Conservation (phyloP, 441 rosid genomes). For the Croton setiger region DNA sequence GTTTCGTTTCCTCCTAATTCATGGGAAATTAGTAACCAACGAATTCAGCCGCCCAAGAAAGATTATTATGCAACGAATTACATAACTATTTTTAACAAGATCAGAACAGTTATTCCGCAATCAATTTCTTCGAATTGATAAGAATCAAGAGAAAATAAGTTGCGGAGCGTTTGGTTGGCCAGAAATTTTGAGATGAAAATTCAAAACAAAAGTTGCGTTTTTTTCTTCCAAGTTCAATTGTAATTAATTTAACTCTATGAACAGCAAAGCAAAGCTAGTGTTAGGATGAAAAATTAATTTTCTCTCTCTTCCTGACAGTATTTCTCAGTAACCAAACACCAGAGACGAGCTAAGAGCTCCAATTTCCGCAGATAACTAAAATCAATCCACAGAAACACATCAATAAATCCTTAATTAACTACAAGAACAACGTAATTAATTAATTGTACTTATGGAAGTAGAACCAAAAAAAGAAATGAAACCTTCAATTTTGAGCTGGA, state of each 20-base stretch:
- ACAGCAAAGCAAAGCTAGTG: not conserved
- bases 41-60: not conserved
- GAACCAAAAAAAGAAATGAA: not conserved
- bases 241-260: no score
- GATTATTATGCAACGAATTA: no score
- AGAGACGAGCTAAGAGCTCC: constrained; percentile 15
- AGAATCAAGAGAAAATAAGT: not conserved
- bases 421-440: not conserved
- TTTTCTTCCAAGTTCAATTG: not conserved
- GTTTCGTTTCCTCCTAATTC: no score
- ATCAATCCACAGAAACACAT: constrained; percentile 20
- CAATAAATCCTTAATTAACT: not conserved
- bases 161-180: not conserved
- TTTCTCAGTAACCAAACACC: constrained; percentile 33
- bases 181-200: not conserved
- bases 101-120: not conserved
- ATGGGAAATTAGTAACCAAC: no score
- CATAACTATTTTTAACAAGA: not conserved
- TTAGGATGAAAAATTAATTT: not conserved
- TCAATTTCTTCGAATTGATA: not conserved
- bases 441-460: not conserved
- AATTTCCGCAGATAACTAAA: constrained; percentile 14
- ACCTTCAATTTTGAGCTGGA: not conserved
- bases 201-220: not conserved
- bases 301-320: constrained; percentile 11